Base-by-base conservation (phyloP, 805 yeast species). In the Grigorovia yakushimaensis region DNA sequence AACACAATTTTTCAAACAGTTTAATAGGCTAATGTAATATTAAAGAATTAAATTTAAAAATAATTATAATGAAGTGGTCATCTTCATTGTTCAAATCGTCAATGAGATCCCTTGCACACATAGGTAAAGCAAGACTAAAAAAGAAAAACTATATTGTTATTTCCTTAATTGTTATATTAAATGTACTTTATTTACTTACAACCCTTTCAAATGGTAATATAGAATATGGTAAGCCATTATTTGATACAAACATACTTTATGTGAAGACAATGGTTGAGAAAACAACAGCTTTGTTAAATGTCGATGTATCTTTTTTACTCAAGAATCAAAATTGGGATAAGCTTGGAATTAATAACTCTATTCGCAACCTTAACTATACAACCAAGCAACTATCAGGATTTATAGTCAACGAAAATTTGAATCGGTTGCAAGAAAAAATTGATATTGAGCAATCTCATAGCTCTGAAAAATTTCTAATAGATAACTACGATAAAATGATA, bases 251-350 rank as follows among this genome's bases (percentile, higher is more conserved):
- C 13, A 27, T 27, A 27, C 33, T 27, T 7, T 27, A 27, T 27
- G 33, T 27, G 33, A 27, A 27, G 13, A 27, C 33, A 27, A 7
- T 27, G 13, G 33, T 27, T 27, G 33, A 27, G 9, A 27, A 27
- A 27, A 47, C 44, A 20, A 42, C 24, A 19, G 51, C 45, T 38
- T 35, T 49, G 13, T 22, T 44, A 17, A 24, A 44, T 18, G 39
- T 49, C 13, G 53, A 51, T 41, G 36, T 49, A 4, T 10, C 43
- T 7, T 30, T 42, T 5, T 17, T 45, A 17, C 30, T 51, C 17
- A 46, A 44, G 40, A 30, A 20, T 43, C 47, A 40, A 39, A 36
- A 46, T 23, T 44, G 38, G 36, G 13, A 39, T 18, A 38, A 33
- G 3, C 39, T 50, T 15, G 47, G 54, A 30, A 35, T 49, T 2